These are phyloP conservation scores for Pichia cactophila DNA, from an alignment of 1,139 yeast genomes.

Conservation along the genomic window DNA sequence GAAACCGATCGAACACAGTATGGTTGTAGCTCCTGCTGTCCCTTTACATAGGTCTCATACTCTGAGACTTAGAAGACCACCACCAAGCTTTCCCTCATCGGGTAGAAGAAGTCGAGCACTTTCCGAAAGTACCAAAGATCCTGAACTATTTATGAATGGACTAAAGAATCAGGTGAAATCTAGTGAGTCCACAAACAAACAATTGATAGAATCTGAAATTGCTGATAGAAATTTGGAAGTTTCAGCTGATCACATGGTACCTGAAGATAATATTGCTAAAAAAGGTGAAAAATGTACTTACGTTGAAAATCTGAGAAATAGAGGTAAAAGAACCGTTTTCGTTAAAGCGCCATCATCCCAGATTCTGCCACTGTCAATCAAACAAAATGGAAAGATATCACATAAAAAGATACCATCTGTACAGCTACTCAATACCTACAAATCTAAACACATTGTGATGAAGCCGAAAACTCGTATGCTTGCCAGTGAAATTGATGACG, in stretches of 20 bases:
- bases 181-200: background rate
- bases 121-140: conserved; percentile 27
- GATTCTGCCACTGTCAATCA: conserved; percentile 13
- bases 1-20: conserved; percentile 37
- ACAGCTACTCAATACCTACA: conserved; percentile 12
- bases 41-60: conserved; percentile 7
- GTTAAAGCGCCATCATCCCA: conserved; percentile 9
- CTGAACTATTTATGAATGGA: conserved; percentile 33
- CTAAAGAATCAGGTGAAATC: background rate
- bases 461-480: conserved; percentile 66
- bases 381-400: conserved; percentile 13
- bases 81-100: conserved; percentile 29
- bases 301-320: conserved; percentile 12
- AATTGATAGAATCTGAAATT: background rate
- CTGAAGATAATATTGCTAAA: background rate
- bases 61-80: conserved; percentile 27
- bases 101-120: conserved; percentile 30
- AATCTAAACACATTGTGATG: conserved; percentile 42
- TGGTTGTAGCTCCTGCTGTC: conserved; percentile 17
- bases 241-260: background rate
- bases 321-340: conserved; percentile 6
- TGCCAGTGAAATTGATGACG: conserved; percentile 73
- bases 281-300: conserved; percentile 17
- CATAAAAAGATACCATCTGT: conserved; percentile 24
- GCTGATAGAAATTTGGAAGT: background rate